Base-by-base conservation (phyloP, 169 alveolate species). In the Babesia bigemina region DNA sequence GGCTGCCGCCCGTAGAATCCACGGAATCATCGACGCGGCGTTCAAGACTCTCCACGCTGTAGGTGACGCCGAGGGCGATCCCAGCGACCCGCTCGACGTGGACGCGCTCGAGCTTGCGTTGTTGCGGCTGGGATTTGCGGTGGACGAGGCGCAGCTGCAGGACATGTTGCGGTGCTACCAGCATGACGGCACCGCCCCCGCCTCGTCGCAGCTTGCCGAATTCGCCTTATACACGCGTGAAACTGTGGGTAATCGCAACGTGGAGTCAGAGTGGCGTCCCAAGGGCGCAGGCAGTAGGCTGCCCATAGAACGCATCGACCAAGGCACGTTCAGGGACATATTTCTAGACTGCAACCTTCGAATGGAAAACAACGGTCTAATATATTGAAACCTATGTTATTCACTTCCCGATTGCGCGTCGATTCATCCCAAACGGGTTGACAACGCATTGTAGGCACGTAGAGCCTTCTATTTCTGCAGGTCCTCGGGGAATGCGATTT, bases 401-500 rank as follows among this genome's bases (percentile, higher is more conserved):
- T 56, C 17, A 19, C 1, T 21, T 24, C 26, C 19, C 16, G 21
- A 11, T 14, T 16, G 44, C 8, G 36, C 21, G 44, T 12, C 14
- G 45, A 9, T 12, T 12, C 26, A 21, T 11, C 0, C 47, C 42
- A 12, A 17, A 53, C 11, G 17, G 50, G n/a, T 45, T 16, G 19
- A 45, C n/a, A 16, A 2, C n/a, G 50, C 50, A 13, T 10, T 16
- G 19, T 16, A 26, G 63, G 22, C 44, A 16, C 33, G 17, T 10
- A 10, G 13, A n/a, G 39, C 24, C 24, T 60, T 45, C 36, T 29
- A 71, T 28, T 71, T 61, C 70, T 62, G 29, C 47, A 83, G 49
- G 70, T 83, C 90, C 53, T 83, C 77, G n/a, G 83, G 79, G 70
- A 83, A 83, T 3, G 90, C 84, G 36, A 83, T 17, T 28, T 88